phyloP scores from a whole-genome alignment of 2,329 filamentous ascomycete genomes.

The Xylaria hypoxylon region DNA sequence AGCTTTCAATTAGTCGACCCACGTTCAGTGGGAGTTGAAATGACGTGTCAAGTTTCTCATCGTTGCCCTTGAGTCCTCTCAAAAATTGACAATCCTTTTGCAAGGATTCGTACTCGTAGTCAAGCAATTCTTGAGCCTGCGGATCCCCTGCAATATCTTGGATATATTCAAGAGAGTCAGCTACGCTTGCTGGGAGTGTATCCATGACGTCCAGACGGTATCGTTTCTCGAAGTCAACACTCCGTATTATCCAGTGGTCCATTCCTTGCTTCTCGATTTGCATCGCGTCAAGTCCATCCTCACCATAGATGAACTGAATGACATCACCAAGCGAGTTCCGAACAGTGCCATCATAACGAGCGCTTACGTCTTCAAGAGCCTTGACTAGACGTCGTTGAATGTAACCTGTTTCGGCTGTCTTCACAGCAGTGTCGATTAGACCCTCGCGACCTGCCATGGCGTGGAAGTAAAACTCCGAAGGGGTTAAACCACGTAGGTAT shows the following conservation, averaged over 20 bases:
- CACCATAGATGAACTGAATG: constrained; percentile 96
- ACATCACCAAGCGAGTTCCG: constrained; percentile 97
- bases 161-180: constrained; percentile 86
- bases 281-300: constrained; percentile 94
- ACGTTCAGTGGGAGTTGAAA: constrained; percentile 96
- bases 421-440: constrained; percentile 99
- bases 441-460: constrained; percentile 99
- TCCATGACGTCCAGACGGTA: constrained; percentile 92
- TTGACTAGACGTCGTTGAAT: constrained; percentile 99
- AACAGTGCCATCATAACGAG: constrained; percentile 96
- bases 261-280: constrained; percentile 94
- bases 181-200: constrained; percentile 63
- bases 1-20: constrained; percentile 88
- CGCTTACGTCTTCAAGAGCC: constrained; percentile 96
- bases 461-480: constrained; percentile 99
- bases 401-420: constrained; percentile 98
- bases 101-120: constrained; percentile 87
- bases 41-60: constrained; percentile 79
- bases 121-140: constrained; percentile 86
- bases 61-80: constrained; percentile 72
- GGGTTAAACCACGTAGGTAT: constrained; percentile 93
- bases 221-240: constrained; percentile 80
- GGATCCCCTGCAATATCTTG: constrained; percentile 88
- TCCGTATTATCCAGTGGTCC: constrained; percentile 84
- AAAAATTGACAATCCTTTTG: constrained; percentile 79